phyloP scores from a whole-genome alignment of 179 eudicot genomes.

The Drosera spatulata region DNA sequence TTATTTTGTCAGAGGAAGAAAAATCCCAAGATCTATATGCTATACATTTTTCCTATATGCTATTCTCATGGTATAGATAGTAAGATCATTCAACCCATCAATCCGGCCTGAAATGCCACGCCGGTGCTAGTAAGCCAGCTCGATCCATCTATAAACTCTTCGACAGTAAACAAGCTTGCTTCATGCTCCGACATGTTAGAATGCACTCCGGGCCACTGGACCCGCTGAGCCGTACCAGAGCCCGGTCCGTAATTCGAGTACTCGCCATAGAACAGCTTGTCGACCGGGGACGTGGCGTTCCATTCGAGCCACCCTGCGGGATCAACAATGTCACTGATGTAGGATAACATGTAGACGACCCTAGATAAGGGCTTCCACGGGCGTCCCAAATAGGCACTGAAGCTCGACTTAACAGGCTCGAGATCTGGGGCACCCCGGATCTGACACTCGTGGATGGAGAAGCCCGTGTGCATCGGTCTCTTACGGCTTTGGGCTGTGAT shows the following conservation, averaged over 20 bases:
- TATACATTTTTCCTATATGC: too few species aligned
- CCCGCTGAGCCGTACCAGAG: slow-evolving; percentile 6
- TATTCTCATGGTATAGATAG: background rate
- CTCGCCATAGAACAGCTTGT: slow-evolving; percentile 16
- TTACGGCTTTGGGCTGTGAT: slow-evolving; percentile 18
- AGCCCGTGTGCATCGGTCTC: slow-evolving; percentile 9
- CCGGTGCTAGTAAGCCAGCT: slow-evolving; percentile 11
- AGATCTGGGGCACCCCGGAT: slow-evolving; percentile 13
- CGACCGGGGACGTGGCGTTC: slow-evolving; percentile 7
- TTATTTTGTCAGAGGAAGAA: too few species aligned
- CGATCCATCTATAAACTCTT: slow-evolving; percentile 8
- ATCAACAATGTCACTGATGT: slow-evolving; percentile 14
- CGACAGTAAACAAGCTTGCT: slow-evolving; percentile 12
- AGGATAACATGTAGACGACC: too few species aligned
- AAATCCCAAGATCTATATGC: too few species aligned
- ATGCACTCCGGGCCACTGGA: slow-evolving; percentile 12
- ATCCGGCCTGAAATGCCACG: slow-evolving; percentile 16
- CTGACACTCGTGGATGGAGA: slow-evolving; percentile 16
- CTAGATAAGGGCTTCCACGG: slow-evolving; percentile 9
- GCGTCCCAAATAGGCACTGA: slow-evolving; percentile 14
- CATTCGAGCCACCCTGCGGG: slow-evolving; percentile 19
- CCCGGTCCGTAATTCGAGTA: slow-evolving; percentile 17
- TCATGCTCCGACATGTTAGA: slow-evolving; percentile 1
- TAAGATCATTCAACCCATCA: background rate
- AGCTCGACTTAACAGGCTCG: slow-evolving; percentile 5